A percentile compares a stretch with the other conserved stretches of the same genome.
Evolutionary conservation across 306 rosid genomes (phyloP).

Genomic region (Trichosanthes cucumerina): DNA sequence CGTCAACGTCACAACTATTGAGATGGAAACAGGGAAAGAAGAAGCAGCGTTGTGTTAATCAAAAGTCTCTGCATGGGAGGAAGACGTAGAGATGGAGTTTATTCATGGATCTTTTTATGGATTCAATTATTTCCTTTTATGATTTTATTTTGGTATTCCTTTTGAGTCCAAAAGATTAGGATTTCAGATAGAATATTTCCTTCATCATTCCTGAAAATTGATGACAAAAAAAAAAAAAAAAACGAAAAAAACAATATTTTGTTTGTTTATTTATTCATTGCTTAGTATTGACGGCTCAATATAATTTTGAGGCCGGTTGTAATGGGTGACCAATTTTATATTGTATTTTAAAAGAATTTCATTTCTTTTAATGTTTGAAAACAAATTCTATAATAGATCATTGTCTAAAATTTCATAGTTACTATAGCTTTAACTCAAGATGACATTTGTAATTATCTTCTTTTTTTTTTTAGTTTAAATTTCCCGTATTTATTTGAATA

Average conservation of each 20-base stretch:
- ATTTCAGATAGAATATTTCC: neutral
- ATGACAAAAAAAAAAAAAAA: neutral
- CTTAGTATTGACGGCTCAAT: neutral
- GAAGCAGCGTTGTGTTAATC: neutral
- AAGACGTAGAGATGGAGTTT: neutral
- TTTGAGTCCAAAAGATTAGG: neutral
- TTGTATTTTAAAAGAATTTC: neutral
- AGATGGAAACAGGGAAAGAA: neutral
- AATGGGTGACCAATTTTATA: neutral
- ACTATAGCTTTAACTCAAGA: too few species aligned
- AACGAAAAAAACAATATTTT: neutral
- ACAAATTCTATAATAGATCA: too few species aligned
- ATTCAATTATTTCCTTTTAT: neutral
- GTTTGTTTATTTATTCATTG: neutral
- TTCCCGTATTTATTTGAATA: too few species aligned
- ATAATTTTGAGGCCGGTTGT: neutral
- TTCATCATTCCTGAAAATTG: neutral
- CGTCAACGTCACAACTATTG: constrained; percentile 38
- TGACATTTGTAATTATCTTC: too few species aligned
- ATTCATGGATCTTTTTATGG: neutral
- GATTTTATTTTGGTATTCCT: neutral
- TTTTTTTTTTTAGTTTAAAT: too few species aligned
- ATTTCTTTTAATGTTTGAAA: too few species aligned
- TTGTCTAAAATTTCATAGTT: too few species aligned
- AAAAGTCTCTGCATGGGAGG: neutral